Conservation (phyloP, 257 asterid species). For the Solanum ossicruentum region DNA sequence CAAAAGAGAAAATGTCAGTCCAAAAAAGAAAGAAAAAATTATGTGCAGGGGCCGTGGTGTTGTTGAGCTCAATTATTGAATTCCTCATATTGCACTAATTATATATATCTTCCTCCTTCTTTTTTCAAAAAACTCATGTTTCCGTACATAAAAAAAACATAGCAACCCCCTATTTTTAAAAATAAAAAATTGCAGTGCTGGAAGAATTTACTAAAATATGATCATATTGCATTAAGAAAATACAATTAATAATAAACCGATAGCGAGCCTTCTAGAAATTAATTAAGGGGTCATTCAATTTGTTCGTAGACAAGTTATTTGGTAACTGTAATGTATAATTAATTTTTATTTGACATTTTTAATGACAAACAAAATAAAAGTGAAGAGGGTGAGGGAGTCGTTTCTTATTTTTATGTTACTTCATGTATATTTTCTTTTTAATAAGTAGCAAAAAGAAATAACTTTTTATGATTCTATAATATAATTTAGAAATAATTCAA, state of each 20-base stretch:
- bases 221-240: not conserved
- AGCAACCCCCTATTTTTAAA: not conserved
- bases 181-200: too few species aligned
- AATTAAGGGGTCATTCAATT: not conserved
- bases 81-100: constrained; percentile 15
- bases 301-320: not conserved
- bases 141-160: not conserved
- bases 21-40: not conserved
- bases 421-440: not conserved
- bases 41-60: constrained; percentile 5
- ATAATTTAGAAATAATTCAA: not conserved
- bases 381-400: not conserved
- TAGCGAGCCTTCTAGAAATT: not conserved
- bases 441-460: not conserved
- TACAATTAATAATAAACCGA: not conserved
- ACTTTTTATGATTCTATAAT: not conserved
- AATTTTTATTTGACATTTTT: not conserved
- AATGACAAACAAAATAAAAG: not conserved
- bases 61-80: constrained; percentile 34
- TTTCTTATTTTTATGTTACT: not conserved
- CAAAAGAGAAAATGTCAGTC: constrained; percentile 10
- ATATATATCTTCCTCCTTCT: not conserved
- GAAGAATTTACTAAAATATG: not conserved
- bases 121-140: not conserved
- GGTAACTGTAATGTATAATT: not conserved